Conservation (phyloP, 257 asterid species). For the Scutellaria galericulata region DNA sequence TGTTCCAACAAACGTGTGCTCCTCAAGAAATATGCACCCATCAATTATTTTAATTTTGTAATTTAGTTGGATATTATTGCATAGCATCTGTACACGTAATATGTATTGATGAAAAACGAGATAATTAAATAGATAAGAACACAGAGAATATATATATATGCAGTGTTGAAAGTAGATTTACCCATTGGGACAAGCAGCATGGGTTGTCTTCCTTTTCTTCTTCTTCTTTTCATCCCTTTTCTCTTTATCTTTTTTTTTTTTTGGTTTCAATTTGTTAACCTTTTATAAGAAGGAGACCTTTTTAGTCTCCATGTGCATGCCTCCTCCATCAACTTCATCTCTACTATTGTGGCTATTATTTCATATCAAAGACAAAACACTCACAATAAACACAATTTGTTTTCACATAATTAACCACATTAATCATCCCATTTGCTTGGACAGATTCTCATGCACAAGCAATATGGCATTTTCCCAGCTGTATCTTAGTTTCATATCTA, state of each 20-base stretch:
- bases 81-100: too few species aligned
- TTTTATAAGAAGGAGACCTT: slow-evolving; percentile 40
- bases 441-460: slow-evolving; percentile 26
- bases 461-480: not conserved
- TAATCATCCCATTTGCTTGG: slow-evolving; percentile 13
- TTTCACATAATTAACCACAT: slow-evolving; percentile 4
- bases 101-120: not conserved
- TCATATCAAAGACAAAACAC: slow-evolving; percentile 45
- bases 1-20: too few species aligned
- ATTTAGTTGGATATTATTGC: too few species aligned
- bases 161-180: slow-evolving; percentile 29
- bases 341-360: slow-evolving; percentile 10
- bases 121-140: not conserved
- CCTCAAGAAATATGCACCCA: too few species aligned
- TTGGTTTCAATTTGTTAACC: slow-evolving; percentile 43
- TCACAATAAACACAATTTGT: slow-evolving; percentile 1
- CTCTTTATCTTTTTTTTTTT: slow-evolving; percentile 29
- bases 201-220: slow-evolving; percentile 42
- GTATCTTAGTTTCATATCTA: not conserved
- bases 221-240: slow-evolving; percentile 28
- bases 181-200: slow-evolving; percentile 39
- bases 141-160: not conserved
- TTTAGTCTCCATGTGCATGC: slow-evolving; percentile 39
- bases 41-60: too few species aligned
- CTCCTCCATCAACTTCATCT: slow-evolving; percentile 38